Base-by-base conservation (phyloP, 306 rosid genomes). In the Styphnolobium japonicum region DNA sequence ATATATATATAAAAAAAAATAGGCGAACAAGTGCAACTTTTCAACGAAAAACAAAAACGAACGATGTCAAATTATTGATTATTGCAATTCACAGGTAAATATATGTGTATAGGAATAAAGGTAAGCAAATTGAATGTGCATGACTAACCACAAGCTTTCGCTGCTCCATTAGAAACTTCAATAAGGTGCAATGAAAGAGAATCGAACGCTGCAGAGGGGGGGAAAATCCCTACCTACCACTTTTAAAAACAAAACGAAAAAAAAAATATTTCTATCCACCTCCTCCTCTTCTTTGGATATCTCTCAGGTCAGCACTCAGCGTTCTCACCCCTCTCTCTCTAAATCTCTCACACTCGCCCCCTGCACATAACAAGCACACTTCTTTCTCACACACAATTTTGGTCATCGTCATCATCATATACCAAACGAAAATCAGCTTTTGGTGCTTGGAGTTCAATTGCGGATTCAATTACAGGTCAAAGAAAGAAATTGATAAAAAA, bases 361-460 rank as follows among this genome's bases (percentile, higher is more conserved):
- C 98, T 93, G 98, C 97, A 93, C 92, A 93, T 71, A 86, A 90
- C 85, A 89, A 88, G 88, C 86, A 86, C 92, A 89, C 87, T 92
- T 87, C 96, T 89, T 85, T 92, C 97, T 92, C 96, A 92, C 97
- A 88, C 96, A 92, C 75, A 87, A 65, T 46, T 46, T 58, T 69
- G 73, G 36, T 62, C 85, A 67, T 80, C 83, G 78, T 75, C 67
- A 62, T 66, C 86, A 78, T 79, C 84, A 83, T 72, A 71, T 82
- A 79, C 91, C 90, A 88, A 86, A 87, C 82, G 81, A 87, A 87
- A 86, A 87, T 85, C 89, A 87, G 88, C 88, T 81, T 67, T 77
- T 58, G 70, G 42, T 46, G n/a, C 36, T 75, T 67, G 60, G 57
- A 22, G 31, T 46, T 76, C 49, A 40, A 61, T 64, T 83, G 68